These are phyloP conservation scores for Athelia psychrophila DNA, from an alignment of 1,284 basidiomycete genomes.

Conservation along the genomic window DNA sequence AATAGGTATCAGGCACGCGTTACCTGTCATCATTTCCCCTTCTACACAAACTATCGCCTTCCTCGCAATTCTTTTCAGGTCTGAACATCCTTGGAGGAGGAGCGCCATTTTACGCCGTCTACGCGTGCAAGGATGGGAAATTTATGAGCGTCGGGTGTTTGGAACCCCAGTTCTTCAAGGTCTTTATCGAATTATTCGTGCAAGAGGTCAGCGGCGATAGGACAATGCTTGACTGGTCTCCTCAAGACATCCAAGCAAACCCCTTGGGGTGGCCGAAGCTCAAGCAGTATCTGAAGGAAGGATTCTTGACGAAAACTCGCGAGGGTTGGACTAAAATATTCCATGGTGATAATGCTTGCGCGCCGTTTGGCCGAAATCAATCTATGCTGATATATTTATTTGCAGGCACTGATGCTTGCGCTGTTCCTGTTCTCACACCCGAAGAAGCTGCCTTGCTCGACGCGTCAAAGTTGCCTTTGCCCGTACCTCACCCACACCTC, in stretches of 20 bases:
- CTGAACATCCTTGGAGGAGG: constrained; percentile 73
- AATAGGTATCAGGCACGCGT: constrained; percentile 73
- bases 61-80: constrained; percentile 42
- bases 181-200: constrained; percentile 57
- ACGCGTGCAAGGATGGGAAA: constrained; percentile 67
- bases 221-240: constrained; percentile 45
- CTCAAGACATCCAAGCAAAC: constrained; percentile 49
- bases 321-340: constrained; percentile 73
- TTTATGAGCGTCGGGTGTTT: constrained; percentile 80
- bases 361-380: neutral
- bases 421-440: constrained; percentile 69
- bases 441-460: constrained; percentile 51
- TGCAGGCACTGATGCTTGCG: constrained; percentile 73
- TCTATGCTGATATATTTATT: neutral
- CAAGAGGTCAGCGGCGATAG: constrained; percentile 45
- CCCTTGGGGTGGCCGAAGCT: constrained; percentile 60
- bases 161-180: constrained; percentile 68
- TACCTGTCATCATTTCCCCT: constrained; percentile 76
- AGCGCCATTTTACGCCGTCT: constrained; percentile 77
- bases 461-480: constrained; percentile 31
- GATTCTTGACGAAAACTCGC: constrained; percentile 59
- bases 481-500: constrained; percentile 50
- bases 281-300: constrained; percentile 54
- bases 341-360: constrained; percentile 40
- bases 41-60: constrained; percentile 39